Base-by-base conservation (phyloP, 768 basidiomycete genomes). In the Leucosporidium scottii region DNA sequence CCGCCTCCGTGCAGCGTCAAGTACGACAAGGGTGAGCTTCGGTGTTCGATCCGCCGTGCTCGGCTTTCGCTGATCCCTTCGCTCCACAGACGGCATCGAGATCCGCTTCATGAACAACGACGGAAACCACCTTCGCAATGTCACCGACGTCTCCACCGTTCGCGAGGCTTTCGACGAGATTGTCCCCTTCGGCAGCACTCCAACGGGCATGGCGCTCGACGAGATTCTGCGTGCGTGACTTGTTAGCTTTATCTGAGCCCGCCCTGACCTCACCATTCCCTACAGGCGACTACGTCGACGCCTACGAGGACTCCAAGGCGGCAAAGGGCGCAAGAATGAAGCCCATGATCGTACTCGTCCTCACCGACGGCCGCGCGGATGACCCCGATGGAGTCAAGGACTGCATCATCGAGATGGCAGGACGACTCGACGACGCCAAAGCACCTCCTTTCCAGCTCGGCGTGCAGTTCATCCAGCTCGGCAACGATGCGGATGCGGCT, bases 381-480 rank as follows among this genome's bases (percentile, higher is more conserved):
- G 72, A 36, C 6, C 28, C n/a, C 73, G 27, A 74, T 71, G 7
- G 73, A 69, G 31, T 70, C 70, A 15, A 44, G 62, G 30, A 65
- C 66, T 20, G 66, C 15, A 53, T 71, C 23, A 27, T 65, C 39
- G 73, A 69, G 44, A 67, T 75, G 34, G 74, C 74, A 1, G 53
- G 69, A 53, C 49, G 74, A 17, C 57, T 75, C 8, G 74, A 75
- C 54, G 67, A 71, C 18, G 36, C 66, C n/a, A 61, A 64, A 12
- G 62, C 68, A 7, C 69, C 72, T 7, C 67, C 66, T 55, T 59
- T 66, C 67, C 74, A 74, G 61, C 66, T 75, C 25, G 74, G 74
- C 20, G 27, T 75, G 1, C 70, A 72, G 66, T 71, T 75, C 57
- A 47, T 75, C 20, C 74, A 75, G 59, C 54, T 75, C 25, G 74